A percentile compares a stretch with the other conserved stretches of the same genome.
Conservation (phyloP, 441 rosid species). For the Arabidopsis lyrata region DNA sequence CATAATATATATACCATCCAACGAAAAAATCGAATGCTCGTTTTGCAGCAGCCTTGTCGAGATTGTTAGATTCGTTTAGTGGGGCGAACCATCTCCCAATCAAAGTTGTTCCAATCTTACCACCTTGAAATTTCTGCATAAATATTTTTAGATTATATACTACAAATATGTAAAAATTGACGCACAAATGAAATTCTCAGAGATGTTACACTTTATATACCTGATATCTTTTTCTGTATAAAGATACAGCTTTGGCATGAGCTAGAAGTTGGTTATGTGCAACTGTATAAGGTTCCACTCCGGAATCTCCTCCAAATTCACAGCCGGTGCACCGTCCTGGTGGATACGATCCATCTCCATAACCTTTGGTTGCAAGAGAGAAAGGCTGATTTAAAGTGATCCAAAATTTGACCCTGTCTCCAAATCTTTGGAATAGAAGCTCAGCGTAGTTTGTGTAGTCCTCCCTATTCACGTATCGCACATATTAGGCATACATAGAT, state of each 20-base stretch:
- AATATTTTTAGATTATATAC: too few relatives aligned
- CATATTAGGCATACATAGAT: background rate
- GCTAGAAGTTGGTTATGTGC: background rate
- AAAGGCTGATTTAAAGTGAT: conserved; percentile 9
- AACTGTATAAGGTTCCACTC: background rate
- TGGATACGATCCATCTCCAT: conserved; percentile 8
- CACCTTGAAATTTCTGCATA: too few relatives aligned
- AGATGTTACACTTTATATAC: background rate
- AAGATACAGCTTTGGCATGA: background rate
- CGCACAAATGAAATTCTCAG: too few relatives aligned
- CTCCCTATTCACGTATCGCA: background rate
- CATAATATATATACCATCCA: too few relatives aligned
- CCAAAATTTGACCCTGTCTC: conserved; percentile 18
- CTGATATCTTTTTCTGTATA: background rate
- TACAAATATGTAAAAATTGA: too few relatives aligned
- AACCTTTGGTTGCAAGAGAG: conserved; percentile 4
- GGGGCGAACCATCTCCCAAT: too few relatives aligned
- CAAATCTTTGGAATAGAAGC: conserved; percentile 16
- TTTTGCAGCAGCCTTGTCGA: too few relatives aligned
- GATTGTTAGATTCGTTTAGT: too few relatives aligned
- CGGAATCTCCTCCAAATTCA: conserved; percentile 12
- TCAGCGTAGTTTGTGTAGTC: background rate
- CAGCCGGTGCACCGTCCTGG: background rate
- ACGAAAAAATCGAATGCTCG: too few relatives aligned
- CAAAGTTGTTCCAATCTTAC: too few relatives aligned